Percentiles rank a stretch among this genome's conserved stretches.
These are phyloP conservation scores for Cyanodermella asteris DNA, from an alignment of 2,329 filamentous ascomycete genomes.

Conservation along the genomic window DNA sequence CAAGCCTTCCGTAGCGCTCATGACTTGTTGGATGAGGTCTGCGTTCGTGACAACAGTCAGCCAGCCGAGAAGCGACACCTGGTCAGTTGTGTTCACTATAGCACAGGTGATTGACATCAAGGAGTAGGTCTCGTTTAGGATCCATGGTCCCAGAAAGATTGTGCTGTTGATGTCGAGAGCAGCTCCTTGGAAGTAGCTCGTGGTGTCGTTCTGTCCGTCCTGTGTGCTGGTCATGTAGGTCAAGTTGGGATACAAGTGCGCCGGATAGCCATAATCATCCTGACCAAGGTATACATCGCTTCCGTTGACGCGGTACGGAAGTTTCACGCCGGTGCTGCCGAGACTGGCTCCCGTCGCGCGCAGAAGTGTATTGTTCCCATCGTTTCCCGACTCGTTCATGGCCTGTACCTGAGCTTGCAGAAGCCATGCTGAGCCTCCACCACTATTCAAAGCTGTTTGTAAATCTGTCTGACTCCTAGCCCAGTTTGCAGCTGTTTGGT, in stretches of 20 bases:
- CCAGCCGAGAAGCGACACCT: slow-evolving; percentile 51
- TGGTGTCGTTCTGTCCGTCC: slow-evolving; percentile 14
- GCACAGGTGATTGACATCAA: slow-evolving; percentile 65
- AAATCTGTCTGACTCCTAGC: slow-evolving; percentile 39
- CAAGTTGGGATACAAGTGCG: slow-evolving; percentile 55
- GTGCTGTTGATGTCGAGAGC: slow-evolving; percentile 26
- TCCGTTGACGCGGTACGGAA: slow-evolving; percentile 45
- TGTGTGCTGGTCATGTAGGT: slow-evolving; percentile 33
- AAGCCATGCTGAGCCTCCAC: slow-evolving; percentile 33
- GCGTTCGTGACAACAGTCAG: slow-evolving; percentile 61
- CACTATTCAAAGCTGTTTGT: slow-evolving; percentile 40
- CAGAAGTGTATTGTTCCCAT: slow-evolving; percentile 30
- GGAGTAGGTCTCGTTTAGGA: slow-evolving; percentile 50
- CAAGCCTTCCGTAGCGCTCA: slow-evolving; percentile 45
- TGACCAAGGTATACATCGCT: slow-evolving; percentile 39
- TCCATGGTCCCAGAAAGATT: slow-evolving; percentile 55
- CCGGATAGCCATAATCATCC: slow-evolving; percentile 42
- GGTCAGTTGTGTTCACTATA: slow-evolving; percentile 43
- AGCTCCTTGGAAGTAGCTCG: slow-evolving; percentile 21
- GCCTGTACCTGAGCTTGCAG: slow-evolving; percentile 57
- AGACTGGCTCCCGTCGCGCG: slow-evolving; percentile 36
- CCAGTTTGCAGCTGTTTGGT: slow-evolving; percentile 40
- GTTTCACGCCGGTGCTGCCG: slow-evolving; percentile 25
- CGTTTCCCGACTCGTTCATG: slow-evolving; percentile 38
- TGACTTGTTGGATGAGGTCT: slow-evolving; percentile 37